phyloP scores from a whole-genome alignment of 805 yeast species.

The Nakazawaea molendinolei region DNA sequence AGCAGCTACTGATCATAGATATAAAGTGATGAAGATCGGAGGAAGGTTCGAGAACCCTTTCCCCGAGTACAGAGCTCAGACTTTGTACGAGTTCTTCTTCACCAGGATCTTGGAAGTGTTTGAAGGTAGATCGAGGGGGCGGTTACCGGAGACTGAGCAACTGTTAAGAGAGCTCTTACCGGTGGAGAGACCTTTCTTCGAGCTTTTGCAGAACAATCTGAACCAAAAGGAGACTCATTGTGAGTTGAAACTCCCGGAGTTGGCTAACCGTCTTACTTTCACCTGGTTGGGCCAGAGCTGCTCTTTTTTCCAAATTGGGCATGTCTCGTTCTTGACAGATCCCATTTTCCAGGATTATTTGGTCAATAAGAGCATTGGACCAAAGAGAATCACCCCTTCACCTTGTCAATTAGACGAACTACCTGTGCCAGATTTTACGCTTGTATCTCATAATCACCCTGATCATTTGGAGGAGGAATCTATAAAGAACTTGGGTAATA shows the following conservation, averaged over 20 bases:
- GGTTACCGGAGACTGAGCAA: conserved; percentile 40
- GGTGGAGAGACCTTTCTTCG: conserved; percentile 48
- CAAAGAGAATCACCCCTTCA: conserved; percentile 73
- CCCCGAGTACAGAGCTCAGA: conserved; percentile 82
- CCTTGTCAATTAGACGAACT: conserved; percentile 63
- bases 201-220: conserved; percentile 24
- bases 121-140: conserved; percentile 52
- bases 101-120: conserved; percentile 69
- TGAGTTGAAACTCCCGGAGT: conserved; percentile 22
- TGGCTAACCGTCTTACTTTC: conserved; percentile 46
- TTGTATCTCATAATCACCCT: conserved; percentile 93
- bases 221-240: conserved; percentile 17
- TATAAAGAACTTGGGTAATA: conserved; percentile 48
- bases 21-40: conserved; percentile 42
- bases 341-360: conserved; percentile 71
- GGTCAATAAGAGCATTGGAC: conserved; percentile 62
- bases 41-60: conserved; percentile 92
- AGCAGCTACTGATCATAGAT: conserved; percentile 22
- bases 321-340: conserved; percentile 76
- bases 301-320: conserved; percentile 62
- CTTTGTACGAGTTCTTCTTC: conserved; percentile 74
- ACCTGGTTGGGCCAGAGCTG: conserved; percentile 97
- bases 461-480: conserved; percentile 79
- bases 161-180: conserved; percentile 56
- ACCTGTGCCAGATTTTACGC: conserved; percentile 60